Percentiles rank a stretch among this genome's conserved stretches.
Evolutionary conservation across 345 rosid genomes (phyloP).

Genomic region (Moringa oleifera): DNA sequence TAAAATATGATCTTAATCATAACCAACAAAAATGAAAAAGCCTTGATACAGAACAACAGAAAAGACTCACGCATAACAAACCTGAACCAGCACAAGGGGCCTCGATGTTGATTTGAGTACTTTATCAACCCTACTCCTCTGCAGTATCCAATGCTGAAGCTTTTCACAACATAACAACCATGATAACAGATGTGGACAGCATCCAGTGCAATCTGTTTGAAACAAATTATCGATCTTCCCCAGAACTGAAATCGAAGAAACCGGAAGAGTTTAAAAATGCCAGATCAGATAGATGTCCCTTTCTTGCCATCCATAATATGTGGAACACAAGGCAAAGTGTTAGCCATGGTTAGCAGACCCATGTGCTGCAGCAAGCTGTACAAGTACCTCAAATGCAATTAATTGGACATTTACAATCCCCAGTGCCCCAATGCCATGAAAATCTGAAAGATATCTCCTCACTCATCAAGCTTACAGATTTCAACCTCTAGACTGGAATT

Average conservation of each 20-base stretch:
- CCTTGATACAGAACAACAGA: background rate
- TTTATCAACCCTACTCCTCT: background rate
- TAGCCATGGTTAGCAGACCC: background rate
- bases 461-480: constrained; percentile 4
- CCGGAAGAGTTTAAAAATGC: background rate
- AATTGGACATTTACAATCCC: background rate
- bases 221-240: background rate
- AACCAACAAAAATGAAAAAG: background rate
- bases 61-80: background rate
- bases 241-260: background rate
- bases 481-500: background rate
- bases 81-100: constrained; percentile 1
- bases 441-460: background rate
- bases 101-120: background rate
- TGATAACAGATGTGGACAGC: background rate
- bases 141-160: background rate
- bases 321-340: background rate
- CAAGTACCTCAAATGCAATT: no score
- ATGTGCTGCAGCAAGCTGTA: background rate
- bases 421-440: background rate
- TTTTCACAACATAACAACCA: constrained; percentile 4
- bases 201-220: background rate
- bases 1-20: background rate
- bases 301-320: background rate
- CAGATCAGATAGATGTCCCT: background rate